Base-by-base conservation (phyloP, 345 rosid species). In the Durio zibethinus region DNA sequence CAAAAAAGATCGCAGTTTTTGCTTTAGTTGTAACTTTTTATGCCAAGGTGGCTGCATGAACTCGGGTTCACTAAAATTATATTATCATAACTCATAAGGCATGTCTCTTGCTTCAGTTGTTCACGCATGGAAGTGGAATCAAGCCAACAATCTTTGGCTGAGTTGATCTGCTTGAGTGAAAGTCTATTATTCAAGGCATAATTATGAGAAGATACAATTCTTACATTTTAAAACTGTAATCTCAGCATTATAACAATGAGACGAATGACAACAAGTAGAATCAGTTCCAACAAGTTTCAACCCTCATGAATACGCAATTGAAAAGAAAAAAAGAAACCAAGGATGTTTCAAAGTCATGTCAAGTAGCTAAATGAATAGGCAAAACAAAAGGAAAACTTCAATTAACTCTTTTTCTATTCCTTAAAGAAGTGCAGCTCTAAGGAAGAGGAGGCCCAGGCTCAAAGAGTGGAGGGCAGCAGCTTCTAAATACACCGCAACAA, bases 401-500 rank as follows among this genome's bases (percentile, higher is more conserved):
- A 36, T 64, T 1, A 62, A 47, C 52, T 47, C 52, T 47, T 4
- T 3, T 14, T 4, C 52, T 2, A 2, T 47, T 47, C 18, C 7
- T 1, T 25, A 31, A 33, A 15, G 38, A 33, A 63, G 16, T 35
- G 48, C n/a, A 62, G 43, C 29, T 74, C 42, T 59, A 66, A 18
- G 86, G 88, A 77, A 83, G 88, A 1, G 91, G 90, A 43, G 86
- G 80, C 63, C 80, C 87, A 9, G 88, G 79, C 67, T 85, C 88
- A 74, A 89, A 87, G 36, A 90, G 83, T 33, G 92, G 92, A 36
- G 89, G 88, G 72, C 86, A 90, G 84, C 90, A 90, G 85, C 86
- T 78, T 67, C 82, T 20, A 50, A 76, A 84, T 61, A 90, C 73
- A 1, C 92, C 92, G 35, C 90, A 87, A 78, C 91, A 90, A 78